Percentiles rank a stretch among this genome's conserved stretches.
These are phyloP conservation scores for Barbarea vulgaris DNA, from an alignment of 345 rosid species.

Conservation along the genomic window DNA sequence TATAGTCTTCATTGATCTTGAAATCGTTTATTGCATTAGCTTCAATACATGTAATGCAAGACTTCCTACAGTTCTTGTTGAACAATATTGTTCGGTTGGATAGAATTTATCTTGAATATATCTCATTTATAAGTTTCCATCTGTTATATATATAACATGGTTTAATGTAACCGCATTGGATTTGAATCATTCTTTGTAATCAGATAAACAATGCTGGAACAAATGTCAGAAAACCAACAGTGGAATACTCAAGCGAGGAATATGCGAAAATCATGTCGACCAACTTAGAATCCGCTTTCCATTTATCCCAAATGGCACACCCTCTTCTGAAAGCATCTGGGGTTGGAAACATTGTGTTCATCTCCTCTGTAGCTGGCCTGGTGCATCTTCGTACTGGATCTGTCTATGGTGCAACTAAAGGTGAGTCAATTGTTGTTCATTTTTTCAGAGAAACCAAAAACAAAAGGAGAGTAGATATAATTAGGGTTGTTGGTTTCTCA, in stretches of 20 bases:
- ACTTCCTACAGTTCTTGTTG: not conserved
- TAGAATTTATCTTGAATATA: not conserved
- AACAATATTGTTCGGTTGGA: not conserved
- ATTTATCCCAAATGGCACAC: constrained; percentile 76
- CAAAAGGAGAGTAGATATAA: not conserved
- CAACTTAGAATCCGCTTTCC: constrained; percentile 79
- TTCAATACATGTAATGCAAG: constrained; percentile 21
- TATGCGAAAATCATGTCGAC: constrained; percentile 58
- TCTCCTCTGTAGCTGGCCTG: constrained; percentile 79
- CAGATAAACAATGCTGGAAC: constrained; percentile 93
- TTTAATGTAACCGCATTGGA: not conserved
- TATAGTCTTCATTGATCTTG: not conserved
- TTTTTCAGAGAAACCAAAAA: not conserved
- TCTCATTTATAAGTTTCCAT: constrained; percentile 1
- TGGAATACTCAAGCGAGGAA: constrained; percentile 70
- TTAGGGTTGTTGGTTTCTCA: constrained; percentile 28
- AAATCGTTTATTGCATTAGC: constrained; percentile 19
- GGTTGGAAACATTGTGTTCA: constrained; percentile 75
- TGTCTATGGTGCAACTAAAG: constrained; percentile 75
- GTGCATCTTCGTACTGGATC: constrained; percentile 56
- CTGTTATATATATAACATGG: not conserved
- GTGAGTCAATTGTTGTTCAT: constrained; percentile 38
- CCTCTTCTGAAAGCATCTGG: constrained; percentile 90
- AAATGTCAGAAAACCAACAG: constrained; percentile 76
- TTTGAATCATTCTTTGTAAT: constrained; percentile 19